Evolutionary conservation across 169 alveolate genomes (phyloP).

Genomic region (Neospora caninum): DNA sequence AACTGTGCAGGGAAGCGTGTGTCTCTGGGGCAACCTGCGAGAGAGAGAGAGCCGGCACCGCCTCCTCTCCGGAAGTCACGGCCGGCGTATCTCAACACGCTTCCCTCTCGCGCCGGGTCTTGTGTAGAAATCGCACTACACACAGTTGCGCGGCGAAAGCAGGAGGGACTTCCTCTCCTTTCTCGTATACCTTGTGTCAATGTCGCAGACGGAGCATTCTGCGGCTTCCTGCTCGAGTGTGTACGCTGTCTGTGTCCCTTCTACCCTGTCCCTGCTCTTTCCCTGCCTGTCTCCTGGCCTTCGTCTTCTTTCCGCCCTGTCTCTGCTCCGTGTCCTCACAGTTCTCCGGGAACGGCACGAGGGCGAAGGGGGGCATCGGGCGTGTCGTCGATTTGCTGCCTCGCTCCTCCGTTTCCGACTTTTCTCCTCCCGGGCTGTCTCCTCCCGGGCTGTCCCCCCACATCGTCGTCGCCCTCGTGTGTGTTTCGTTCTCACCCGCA

Average conservation of each 20-base stretch:
- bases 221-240: not conserved
- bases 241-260: not conserved
- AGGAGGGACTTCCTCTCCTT: not conserved
- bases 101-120: not conserved
- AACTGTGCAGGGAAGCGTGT: too few species aligned
- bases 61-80: too few species aligned
- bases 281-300: not conserved
- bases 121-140: not conserved
- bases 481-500: too few species aligned
- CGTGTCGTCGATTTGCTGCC: not conserved
- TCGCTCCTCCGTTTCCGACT: not conserved
- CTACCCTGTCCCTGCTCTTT: not conserved
- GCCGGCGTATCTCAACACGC: not conserved
- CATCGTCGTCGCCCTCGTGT: too few species aligned
- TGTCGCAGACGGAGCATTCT: not conserved
- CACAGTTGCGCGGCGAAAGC: not conserved
- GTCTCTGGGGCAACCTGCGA: too few species aligned
- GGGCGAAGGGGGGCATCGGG: too few species aligned
- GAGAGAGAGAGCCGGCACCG: too few species aligned
- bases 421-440: not conserved
- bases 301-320: not conserved
- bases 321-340: not conserved
- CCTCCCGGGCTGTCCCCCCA: not conserved
- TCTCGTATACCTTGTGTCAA: not conserved
- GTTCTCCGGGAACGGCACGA: too few species aligned